Conservation (phyloP, 345 rosid species). For the Arabidopsis suecica region DNA sequence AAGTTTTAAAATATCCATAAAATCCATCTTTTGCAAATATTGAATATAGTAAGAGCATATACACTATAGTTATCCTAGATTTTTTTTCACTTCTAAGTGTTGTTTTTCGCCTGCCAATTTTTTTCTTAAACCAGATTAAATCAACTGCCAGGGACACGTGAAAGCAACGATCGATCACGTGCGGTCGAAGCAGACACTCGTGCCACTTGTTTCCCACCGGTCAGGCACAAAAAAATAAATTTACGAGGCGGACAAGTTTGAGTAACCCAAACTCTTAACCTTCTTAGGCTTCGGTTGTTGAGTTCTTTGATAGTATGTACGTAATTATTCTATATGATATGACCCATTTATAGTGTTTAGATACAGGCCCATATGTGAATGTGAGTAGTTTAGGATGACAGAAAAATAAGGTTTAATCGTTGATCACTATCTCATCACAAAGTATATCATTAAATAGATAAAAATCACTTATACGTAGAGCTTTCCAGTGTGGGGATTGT, state of each 20-base stretch:
- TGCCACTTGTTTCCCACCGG: slow-evolving; percentile 49
- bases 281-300: slow-evolving; percentile 7
- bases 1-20: not conserved
- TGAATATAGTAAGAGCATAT: not conserved
- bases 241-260: slow-evolving; percentile 18
- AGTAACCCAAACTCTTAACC: not conserved
- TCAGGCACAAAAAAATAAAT: slow-evolving; percentile 15
- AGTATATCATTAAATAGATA: too few species aligned
- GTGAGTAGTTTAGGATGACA: not conserved
- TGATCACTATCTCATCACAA: not conserved
- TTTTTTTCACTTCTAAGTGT: not conserved
- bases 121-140: not conserved
- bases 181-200: slow-evolving; percentile 49
- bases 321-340: not conserved
- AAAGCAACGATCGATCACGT: slow-evolving; percentile 47
- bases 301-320: slow-evolving; percentile 16
- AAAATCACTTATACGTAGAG: too few species aligned
- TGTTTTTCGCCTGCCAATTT: not conserved
- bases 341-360: not conserved
- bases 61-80: not conserved
- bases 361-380: not conserved
- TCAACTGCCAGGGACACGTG: slow-evolving; percentile 39
- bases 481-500: too few species aligned
- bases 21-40: not conserved
- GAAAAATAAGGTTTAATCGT: not conserved